Conservation (phyloP, 805 yeast genomes). For the Ogataea sp. region DNA sequence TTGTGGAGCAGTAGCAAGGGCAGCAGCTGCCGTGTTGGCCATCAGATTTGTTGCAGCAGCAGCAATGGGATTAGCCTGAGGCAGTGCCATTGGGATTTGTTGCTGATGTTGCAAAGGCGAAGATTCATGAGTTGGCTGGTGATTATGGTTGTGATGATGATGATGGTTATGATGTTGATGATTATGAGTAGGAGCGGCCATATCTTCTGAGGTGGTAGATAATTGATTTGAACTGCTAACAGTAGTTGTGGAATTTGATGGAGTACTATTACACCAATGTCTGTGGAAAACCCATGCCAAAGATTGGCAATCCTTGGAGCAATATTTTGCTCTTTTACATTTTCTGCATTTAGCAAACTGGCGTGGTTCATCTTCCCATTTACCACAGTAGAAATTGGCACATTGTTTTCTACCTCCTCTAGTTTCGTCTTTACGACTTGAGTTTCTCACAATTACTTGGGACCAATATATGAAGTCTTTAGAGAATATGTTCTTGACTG, state of each 20-base stretch:
- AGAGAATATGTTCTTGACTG: constrained; percentile 54
- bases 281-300: constrained; percentile 90
- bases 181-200: neutral
- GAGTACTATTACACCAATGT: constrained; percentile 69
- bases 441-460: constrained; percentile 94
- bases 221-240: neutral
- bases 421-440: constrained; percentile 83
- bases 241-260: constrained; percentile 2
- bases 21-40: too few species aligned
- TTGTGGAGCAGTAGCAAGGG: too few species aligned
- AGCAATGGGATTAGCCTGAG: too few species aligned
- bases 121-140: neutral
- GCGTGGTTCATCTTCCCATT: constrained; percentile 85
- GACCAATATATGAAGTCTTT: constrained; percentile 93
- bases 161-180: constrained; percentile 4
- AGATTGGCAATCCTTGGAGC: constrained; percentile 87
- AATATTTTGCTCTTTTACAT: constrained; percentile 91
- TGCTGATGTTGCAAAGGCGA: constrained; percentile 1
- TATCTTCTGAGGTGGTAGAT: neutral
- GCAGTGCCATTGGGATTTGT: too few species aligned
- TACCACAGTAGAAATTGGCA: constrained; percentile 87
- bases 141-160: neutral
- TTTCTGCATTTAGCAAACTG: constrained; percentile 93
- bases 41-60: too few species aligned
- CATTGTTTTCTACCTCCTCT: constrained; percentile 92